Evolutionary conservation across 2,329 filamentous ascomycete genomes (phyloP).

Genomic region (Cladosporium sp.): DNA sequence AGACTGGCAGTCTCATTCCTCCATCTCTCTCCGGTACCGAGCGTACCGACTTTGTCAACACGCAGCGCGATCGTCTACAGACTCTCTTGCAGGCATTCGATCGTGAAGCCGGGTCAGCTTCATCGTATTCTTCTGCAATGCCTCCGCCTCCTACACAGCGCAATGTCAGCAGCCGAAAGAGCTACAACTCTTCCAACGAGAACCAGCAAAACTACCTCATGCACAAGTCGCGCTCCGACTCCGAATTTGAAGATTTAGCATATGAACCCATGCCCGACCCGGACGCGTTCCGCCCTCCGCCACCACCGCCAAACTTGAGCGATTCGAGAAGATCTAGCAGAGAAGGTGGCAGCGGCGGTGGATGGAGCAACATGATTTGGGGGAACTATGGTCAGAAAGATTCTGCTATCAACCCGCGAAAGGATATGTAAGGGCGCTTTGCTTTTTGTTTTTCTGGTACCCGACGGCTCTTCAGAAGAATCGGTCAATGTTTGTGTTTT

Average conservation of each 20-base stretch:
- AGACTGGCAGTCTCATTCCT: constrained; percentile 68
- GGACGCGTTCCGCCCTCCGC: constrained; percentile 28
- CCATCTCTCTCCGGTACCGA: constrained; percentile 68
- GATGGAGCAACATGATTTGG: constrained; percentile 41
- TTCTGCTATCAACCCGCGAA: constrained; percentile 33
- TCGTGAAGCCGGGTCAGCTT: constrained; percentile 59
- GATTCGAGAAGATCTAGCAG: constrained; percentile 19
- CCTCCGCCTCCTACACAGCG: constrained; percentile 28
- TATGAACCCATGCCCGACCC: constrained; percentile 41
- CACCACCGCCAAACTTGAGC: not conserved
- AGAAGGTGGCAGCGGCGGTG: constrained; percentile 21
- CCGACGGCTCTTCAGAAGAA: not conserved
- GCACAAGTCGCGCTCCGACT: constrained; percentile 80
- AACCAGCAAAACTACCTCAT: constrained; percentile 49
- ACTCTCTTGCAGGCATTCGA: constrained; percentile 76
- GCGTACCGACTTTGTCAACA: constrained; percentile 70
- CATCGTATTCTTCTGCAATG: constrained; percentile 20
- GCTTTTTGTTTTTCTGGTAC: not conserved
- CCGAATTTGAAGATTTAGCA: constrained; percentile 69
- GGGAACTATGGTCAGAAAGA: constrained; percentile 41
- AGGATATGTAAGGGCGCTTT: constrained; percentile 28
- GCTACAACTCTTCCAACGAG: constrained; percentile 26
- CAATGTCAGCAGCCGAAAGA: constrained; percentile 31
- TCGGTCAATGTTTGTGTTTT: constrained; percentile 16
- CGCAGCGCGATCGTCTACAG: constrained; percentile 75